These are phyloP conservation scores for Nicotiana sylvestris DNA, from an alignment of 257 asterid genomes.

Conservation along the genomic window DNA sequence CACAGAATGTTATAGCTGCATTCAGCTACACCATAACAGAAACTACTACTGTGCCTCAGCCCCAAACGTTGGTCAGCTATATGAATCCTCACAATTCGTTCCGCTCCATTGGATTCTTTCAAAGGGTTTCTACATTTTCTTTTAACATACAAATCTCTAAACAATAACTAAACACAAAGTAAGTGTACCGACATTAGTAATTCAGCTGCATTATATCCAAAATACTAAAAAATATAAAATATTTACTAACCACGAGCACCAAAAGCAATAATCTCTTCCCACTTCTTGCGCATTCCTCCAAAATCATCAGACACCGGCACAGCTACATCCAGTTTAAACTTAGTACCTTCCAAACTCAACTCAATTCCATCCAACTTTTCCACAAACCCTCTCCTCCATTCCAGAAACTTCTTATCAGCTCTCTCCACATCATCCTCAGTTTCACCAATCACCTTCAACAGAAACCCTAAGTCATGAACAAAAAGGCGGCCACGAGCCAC, in stretches of 20 bases:
- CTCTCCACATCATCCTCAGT: slow-evolving; percentile 32
- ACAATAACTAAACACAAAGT: neutral
- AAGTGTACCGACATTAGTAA: neutral
- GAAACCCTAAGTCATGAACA: slow-evolving; percentile 68
- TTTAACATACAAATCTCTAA: neutral
- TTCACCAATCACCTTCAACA: slow-evolving; percentile 25
- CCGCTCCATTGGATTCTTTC: neutral
- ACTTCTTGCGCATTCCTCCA: slow-evolving; percentile 67
- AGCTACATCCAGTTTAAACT: slow-evolving; percentile 58
- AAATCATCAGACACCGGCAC: slow-evolving; percentile 63
- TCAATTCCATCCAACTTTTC: slow-evolving; percentile 85
- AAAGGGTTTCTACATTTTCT: neutral
- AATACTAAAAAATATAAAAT: neutral
- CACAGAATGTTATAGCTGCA: too few species aligned
- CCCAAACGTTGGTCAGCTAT: too few species aligned
- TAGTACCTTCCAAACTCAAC: slow-evolving; percentile 71
- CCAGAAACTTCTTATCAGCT: slow-evolving; percentile 46
- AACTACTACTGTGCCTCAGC: too few species aligned
- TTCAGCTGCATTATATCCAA: neutral
- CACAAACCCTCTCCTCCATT: slow-evolving; percentile 68
- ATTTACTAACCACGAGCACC: slow-evolving; percentile 58
- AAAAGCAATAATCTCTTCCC: slow-evolving; percentile 84
- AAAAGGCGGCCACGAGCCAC: slow-evolving; percentile 72
- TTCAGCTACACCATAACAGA: too few species aligned
- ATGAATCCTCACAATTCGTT: neutral